These are phyloP conservation scores for Neonectria sp. DNA, from an alignment of 2,329 filamentous ascomycete species.

Conservation along the genomic window DNA sequence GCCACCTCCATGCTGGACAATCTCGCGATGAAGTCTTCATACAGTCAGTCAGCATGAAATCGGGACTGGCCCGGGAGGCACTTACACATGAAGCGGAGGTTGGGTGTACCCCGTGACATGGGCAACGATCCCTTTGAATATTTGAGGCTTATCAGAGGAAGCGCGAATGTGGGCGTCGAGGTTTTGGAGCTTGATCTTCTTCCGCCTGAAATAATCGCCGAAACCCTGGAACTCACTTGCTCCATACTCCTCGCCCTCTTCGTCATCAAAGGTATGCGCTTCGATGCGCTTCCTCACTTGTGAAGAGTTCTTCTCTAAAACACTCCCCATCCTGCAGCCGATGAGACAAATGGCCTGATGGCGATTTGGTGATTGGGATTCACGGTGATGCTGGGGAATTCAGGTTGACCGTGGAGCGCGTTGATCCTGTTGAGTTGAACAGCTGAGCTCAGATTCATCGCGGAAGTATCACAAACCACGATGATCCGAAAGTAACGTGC, in stretches of 20 bases:
- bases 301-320: conserved; percentile 75
- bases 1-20: conserved; percentile 93
- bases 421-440: not conserved
- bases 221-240: conserved; percentile 91
- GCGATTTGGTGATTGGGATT: not conserved
- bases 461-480: not conserved
- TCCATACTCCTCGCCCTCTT: conserved; percentile 92
- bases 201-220: conserved; percentile 91
- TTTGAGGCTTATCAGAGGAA: conserved; percentile 78
- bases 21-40: conserved; percentile 79
- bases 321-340: conserved; percentile 67
- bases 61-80: conserved; percentile 11
- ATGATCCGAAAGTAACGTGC: too few species aligned
- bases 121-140: conserved; percentile 92
- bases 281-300: conserved; percentile 74
- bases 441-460: not conserved
- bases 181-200: conserved; percentile 98
- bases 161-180: conserved; percentile 87
- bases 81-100: conserved; percentile 84
- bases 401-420: not conserved
- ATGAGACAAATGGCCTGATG: conserved; percentile 3
- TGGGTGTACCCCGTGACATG: conserved; percentile 98
- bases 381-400: not conserved
- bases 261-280: conserved; percentile 80
- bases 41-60: conserved; percentile 33